These are phyloP conservation scores for Pyrenophora tritici-repentis DNA, from an alignment of 2,329 filamentous ascomycete genomes.

Conservation along the genomic window DNA sequence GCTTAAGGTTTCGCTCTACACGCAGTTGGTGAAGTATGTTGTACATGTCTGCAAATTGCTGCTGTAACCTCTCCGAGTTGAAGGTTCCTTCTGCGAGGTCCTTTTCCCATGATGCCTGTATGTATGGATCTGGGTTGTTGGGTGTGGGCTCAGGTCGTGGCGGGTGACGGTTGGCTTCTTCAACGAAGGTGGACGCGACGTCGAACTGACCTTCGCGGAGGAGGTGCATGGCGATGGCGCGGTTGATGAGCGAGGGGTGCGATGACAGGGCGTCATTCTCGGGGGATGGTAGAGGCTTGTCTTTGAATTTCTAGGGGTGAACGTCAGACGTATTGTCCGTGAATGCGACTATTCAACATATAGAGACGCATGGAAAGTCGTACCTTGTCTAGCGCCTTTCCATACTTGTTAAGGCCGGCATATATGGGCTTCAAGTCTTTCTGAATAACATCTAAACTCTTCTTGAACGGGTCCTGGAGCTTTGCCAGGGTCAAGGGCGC, in stretches of 20 bases:
- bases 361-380: constrained; percentile 9
- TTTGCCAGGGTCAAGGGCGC: constrained; percentile 78
- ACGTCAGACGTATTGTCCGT: constrained; percentile 12
- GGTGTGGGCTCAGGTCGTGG: constrained; percentile 46
- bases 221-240: constrained; percentile 95
- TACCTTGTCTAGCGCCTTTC: constrained; percentile 83
- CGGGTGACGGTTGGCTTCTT: constrained; percentile 64
- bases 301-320: constrained; percentile 59
- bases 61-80: constrained; percentile 71
- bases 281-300: constrained; percentile 71
- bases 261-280: constrained; percentile 80
- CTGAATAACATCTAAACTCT: constrained; percentile 78
- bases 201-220: constrained; percentile 91
- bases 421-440: constrained; percentile 83
- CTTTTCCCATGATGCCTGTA: constrained; percentile 45
- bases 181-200: constrained; percentile 83
- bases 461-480: constrained; percentile 83
- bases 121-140: constrained; percentile 43
- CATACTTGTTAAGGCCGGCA: constrained; percentile 79
- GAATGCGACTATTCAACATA: not conserved
- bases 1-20: constrained; percentile 70
- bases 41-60: constrained; percentile 89
- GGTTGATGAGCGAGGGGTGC: constrained; percentile 79
- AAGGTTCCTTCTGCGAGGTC: constrained; percentile 61
- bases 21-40: constrained; percentile 80